Evolutionary conservation across 257 asterid genomes (phyloP), one percentile per base, ranked within the genome.

Genomic region (Anisodus acutangulus): DNA sequence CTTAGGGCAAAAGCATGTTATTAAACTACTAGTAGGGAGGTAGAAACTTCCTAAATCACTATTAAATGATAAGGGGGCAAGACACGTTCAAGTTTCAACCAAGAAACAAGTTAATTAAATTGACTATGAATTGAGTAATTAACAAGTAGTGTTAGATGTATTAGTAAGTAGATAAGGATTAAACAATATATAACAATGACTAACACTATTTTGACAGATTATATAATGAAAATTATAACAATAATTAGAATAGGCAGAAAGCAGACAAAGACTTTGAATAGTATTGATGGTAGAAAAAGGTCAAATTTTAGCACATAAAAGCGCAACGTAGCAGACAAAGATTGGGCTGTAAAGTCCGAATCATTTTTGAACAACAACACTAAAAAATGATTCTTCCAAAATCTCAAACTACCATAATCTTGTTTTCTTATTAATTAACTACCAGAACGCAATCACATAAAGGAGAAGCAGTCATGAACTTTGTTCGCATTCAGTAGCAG

Each of bases 311-410:
- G 62, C 63, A 49, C 63, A 76, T 76, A 76, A 51, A 51, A 51
- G 63, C 0, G 62, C 35, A 49, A 74, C 45, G 19, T 49, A 49
- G 81, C 60, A 51, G 45, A 76, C 63, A 51, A 51, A 13, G 19
- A 26, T 51, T 76, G 63, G 81, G 81, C 45, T 76, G 81, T 76
- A 76, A 76, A 51, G 22, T 12, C 3, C 62, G 12, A 76, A 22
- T 76, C 47, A 76, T 11, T 76, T 74, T 76, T 76, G 81, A 13
- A 51, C 45, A 6, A 26, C 2, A 66, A 15, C 17, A 72, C 35
- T 19, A 11, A 72, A 47, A 72, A 72, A 3, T 67, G 8, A 1
- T 15, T 57, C 76, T 67, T 51, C 47, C 47, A 1, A 12, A 19
- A 6, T 58, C 10, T 51, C 12, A 12, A 51, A 72, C 80, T 1